Base-by-base conservation (phyloP, 2,329 filamentous ascomycete species). In the Sphaerostilbella broomeana region DNA sequence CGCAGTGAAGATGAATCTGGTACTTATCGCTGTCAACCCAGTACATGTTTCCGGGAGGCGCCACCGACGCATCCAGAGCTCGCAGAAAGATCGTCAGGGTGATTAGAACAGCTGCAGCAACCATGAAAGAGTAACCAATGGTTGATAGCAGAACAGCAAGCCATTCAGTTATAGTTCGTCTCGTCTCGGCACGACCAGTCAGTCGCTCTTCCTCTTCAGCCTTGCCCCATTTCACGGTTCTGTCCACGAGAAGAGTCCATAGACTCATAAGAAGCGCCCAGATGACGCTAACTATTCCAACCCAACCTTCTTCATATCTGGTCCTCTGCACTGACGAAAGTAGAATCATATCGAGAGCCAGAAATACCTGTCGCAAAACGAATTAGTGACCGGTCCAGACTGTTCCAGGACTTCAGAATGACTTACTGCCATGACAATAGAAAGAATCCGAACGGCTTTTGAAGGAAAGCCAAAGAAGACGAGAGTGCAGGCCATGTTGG, bases 381-480 rank as follows among this genome's bases (percentile, higher is more conserved):
- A n/a, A n/a, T n/a, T n/a, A n/a, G n/a, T n/a, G n/a, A n/a, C n/a
- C n/a, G n/a, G n/a, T n/a, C n/a, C n/a, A n/a, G n/a, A n/a, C n/a
- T n/a, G n/a, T n/a, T n/a, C n/a, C n/a, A n/a, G n/a, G n/a, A n/a
- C n/a, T n/a, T n/a, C n/a, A n/a, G n/a, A n/a, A n/a, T n/a, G 7
- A 54, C 51, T 41, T 47, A 56, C 64, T 0, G 81, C 73, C 47
- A 89, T 74, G 27, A 86, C 64, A 27, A 84, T 65, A 24, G 81
- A 83, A 45, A 86, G 73, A 35, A 94, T 69, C 41, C 87, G 79
- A 57, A 90, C 82, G 0, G 84, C 75, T 51, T 81, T 80, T 25
- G 88, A 90, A 0, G 92, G 92, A 2, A 84, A 77, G 15, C 84
- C 70, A 60, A 97, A 97, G 72, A 97, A 98, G 6, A 95, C 62